A percentile compares a stretch with the other conserved stretches of the same genome.
phyloP scores from a whole-genome alignment of 2,329 filamentous ascomycete genomes.

The Paecilomyces fulvus region DNA sequence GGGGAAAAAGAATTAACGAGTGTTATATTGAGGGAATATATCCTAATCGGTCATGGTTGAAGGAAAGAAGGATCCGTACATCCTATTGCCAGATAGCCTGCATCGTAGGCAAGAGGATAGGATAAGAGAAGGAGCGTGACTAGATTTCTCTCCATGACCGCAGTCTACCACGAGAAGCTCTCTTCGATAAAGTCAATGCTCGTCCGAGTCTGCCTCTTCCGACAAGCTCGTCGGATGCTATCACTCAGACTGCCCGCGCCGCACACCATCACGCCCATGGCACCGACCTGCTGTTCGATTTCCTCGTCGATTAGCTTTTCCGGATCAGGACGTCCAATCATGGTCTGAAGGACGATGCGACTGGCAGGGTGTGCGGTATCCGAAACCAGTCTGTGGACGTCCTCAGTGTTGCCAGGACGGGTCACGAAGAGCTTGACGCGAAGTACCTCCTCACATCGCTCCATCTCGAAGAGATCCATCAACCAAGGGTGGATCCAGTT shows the following conservation, averaged over 20 bases:
- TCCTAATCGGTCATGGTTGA: background rate
- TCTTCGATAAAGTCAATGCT: constrained; percentile 68
- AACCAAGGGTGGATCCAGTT: constrained; percentile 82
- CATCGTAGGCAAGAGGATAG: background rate
- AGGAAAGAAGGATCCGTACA: background rate
- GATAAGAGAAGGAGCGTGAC: background rate
- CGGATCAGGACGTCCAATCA: background rate
- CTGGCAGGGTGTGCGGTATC: constrained; percentile 61
- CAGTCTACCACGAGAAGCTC: constrained; percentile 44
- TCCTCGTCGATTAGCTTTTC: constrained; percentile 35
- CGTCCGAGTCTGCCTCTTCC: constrained; percentile 48
- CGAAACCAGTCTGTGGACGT: constrained; percentile 59
- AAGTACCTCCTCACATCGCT: constrained; percentile 65
- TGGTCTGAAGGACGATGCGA: constrained; percentile 28
- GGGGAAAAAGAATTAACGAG: background rate
- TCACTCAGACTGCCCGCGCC: constrained; percentile 63
- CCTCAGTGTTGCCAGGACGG: constrained; percentile 63
- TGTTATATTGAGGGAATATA: background rate
- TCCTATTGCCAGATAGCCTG: background rate
- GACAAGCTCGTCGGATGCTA: constrained; percentile 57
- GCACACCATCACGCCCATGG: constrained; percentile 73
- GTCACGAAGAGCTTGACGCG: constrained; percentile 79
- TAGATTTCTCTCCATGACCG: background rate
- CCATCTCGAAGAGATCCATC: constrained; percentile 63
- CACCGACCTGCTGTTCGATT: constrained; percentile 66